These are phyloP conservation scores for Chamaecrista fasciculata DNA, from an alignment of 306 rosid species.

Conservation along the genomic window DNA sequence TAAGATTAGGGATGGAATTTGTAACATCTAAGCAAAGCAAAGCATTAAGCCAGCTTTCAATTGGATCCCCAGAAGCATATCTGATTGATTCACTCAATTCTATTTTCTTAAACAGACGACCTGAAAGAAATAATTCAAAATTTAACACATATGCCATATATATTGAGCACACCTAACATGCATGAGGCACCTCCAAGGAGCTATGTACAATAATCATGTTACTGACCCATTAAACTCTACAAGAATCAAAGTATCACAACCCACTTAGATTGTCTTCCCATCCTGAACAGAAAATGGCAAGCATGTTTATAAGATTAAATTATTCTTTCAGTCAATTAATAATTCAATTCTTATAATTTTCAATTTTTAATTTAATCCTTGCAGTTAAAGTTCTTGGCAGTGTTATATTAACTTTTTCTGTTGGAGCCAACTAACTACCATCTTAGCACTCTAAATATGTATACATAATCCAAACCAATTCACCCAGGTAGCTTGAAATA, in stretches of 20 bases:
- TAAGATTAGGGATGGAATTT: constrained; percentile 65
- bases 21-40: constrained; percentile 90
- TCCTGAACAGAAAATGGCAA: constrained; percentile 14
- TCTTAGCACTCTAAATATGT: too few species aligned
- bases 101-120: constrained; percentile 76
- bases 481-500: too few species aligned
- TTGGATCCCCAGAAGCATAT: constrained; percentile 90
- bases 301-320: not conserved
- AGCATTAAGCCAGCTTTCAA: constrained; percentile 85
- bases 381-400: too few species aligned
- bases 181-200: not conserved
- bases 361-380: too few species aligned
- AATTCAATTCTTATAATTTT: too few species aligned
- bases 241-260: constrained; percentile 21
- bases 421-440: too few species aligned
- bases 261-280: constrained; percentile 13
- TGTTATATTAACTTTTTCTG: too few species aligned
- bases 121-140: constrained; percentile 43
- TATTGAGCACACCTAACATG: not conserved
- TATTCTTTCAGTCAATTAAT: too few species aligned
- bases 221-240: constrained; percentile 10
- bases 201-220: not conserved
- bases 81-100: constrained; percentile 86
- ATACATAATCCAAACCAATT: too few species aligned
- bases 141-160: constrained; percentile 21